Evolutionary conservation across 2,329 filamentous ascomycete genomes (phyloP).

Genomic region (Thelonectria blattea): DNA sequence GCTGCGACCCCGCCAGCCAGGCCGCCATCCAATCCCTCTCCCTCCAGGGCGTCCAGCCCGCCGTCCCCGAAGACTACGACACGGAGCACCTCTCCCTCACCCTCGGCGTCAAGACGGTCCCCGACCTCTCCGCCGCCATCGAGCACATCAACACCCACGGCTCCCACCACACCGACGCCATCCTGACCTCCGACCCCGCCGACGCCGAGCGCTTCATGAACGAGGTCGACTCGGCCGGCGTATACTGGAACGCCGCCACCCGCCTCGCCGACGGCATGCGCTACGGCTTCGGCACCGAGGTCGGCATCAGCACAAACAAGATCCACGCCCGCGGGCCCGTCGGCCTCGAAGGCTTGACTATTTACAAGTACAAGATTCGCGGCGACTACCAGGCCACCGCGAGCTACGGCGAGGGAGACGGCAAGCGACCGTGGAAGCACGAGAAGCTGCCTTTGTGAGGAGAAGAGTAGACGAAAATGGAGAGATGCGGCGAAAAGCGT

Average conservation of each 20-base stretch:
- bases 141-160: slow-evolving; percentile 90
- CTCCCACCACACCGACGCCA: slow-evolving; percentile 92
- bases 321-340: slow-evolving; percentile 94
- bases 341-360: slow-evolving; percentile 90
- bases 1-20: slow-evolving; percentile 76
- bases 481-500: slow-evolving; percentile 19
- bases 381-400: slow-evolving; percentile 83
- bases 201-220: slow-evolving; percentile 84
- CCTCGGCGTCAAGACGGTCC: slow-evolving; percentile 82
- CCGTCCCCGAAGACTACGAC: slow-evolving; percentile 74
- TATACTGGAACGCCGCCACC: slow-evolving; percentile 97
- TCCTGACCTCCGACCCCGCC: slow-evolving; percentile 73
- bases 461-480: slow-evolving; percentile 4
- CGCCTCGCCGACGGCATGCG: slow-evolving; percentile 96
- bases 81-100: slow-evolving; percentile 90
- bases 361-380: slow-evolving; percentile 94
- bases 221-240: slow-evolving; percentile 85
- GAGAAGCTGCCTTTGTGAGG: slow-evolving; percentile 53
- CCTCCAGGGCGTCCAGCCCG: slow-evolving; percentile 64
- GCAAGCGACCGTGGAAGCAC: slow-evolving; percentile 65
- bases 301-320: slow-evolving; percentile 98
- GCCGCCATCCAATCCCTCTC: slow-evolving; percentile 59
- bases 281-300: slow-evolving; percentile 97
- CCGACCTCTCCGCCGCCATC: slow-evolving; percentile 73
- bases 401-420: slow-evolving; percentile 72